Percentiles rank a stretch among this genome's conserved stretches.
phyloP scores from a whole-genome alignment of 1,139 yeast genomes.

The Entelexis sorbosivorans region DNA sequence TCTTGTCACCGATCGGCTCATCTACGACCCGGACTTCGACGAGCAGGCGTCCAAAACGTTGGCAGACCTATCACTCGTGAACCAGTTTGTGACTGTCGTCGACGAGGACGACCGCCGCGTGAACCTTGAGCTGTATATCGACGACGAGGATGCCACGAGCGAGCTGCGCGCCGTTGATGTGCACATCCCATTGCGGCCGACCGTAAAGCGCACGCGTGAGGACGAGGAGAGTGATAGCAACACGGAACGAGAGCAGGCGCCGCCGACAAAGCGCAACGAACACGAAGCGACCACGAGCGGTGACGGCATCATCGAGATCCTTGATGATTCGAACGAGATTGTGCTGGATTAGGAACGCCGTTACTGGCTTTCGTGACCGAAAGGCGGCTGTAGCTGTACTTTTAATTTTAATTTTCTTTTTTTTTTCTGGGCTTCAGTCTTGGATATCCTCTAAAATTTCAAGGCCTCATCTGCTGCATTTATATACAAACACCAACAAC shows the following conservation, averaged over 20 bases:
- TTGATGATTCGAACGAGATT: neutral
- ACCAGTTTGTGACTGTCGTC: slow-evolving; percentile 50
- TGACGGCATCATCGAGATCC: neutral
- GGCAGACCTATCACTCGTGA: slow-evolving; percentile 43
- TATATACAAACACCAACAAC: slow-evolving; percentile 26
- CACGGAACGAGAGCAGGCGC: slow-evolving; percentile 9
- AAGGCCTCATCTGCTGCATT: too few species aligned
- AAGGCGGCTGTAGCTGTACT: neutral
- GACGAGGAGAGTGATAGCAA: slow-evolving; percentile 14
- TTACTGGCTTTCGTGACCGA: neutral
- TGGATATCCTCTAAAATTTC: too few species aligned
- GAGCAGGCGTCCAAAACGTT: slow-evolving; percentile 52
- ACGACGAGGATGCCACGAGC: slow-evolving; percentile 19
- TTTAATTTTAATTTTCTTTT: neutral
- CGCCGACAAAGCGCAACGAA: neutral
- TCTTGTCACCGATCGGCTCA: slow-evolving; percentile 51
- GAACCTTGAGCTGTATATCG: slow-evolving; percentile 56
- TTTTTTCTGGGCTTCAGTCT: neutral
- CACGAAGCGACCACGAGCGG: neutral
- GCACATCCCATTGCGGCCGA: slow-evolving; percentile 19
- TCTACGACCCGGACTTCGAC: slow-evolving; percentile 83
- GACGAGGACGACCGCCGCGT: slow-evolving; percentile 55
- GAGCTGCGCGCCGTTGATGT: slow-evolving; percentile 14
- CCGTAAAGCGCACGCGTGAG: slow-evolving; percentile 24
- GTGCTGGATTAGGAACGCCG: neutral